phyloP scores from a whole-genome alignment of 2,329 filamentous ascomycete genomes.

The Didymellaceae sp. region DNA sequence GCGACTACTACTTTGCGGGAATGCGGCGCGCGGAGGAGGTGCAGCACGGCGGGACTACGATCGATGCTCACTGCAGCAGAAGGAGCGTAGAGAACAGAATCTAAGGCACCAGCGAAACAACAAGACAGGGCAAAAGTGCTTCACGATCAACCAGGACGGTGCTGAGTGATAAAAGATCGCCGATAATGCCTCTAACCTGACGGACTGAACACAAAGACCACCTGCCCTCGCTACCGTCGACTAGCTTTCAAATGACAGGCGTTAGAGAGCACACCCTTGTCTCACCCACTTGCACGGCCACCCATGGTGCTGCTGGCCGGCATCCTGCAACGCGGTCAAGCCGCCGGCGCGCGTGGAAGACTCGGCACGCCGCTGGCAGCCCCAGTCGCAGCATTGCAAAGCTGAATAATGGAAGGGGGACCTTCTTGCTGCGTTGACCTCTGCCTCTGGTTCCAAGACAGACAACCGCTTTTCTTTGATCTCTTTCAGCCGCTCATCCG shows the following conservation, averaged over 20 bases:
- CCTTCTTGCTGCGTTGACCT: too few relatives aligned
- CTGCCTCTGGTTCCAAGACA: too few relatives aligned
- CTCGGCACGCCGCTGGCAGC: conserved; percentile 11
- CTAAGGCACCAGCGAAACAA: conserved; percentile 1
- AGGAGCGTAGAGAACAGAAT: background rate
- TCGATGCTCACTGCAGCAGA: background rate
- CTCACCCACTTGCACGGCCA: conserved; percentile 10
- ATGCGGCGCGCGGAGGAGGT: background rate
- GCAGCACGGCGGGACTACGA: background rate
- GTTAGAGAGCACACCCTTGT: conserved; percentile 10
- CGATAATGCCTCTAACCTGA: conserved; percentile 3
- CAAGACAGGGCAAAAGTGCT: background rate
- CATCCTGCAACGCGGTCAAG: conserved; percentile 7
- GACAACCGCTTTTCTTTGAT: too few relatives aligned
- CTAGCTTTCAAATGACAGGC: conserved; percentile 17
- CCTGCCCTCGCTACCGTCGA: conserved; percentile 14
- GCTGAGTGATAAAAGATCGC: conserved; percentile 15
- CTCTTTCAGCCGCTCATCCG: background rate
- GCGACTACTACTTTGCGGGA: conserved; percentile 1
- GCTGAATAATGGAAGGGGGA: too few relatives aligned
- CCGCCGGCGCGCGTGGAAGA: conserved; percentile 14
- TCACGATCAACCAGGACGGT: conserved; percentile 2
- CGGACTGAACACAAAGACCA: conserved; percentile 12
- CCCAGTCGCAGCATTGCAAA: background rate
- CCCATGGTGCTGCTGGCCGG: conserved; percentile 5